Evolutionary conservation across 2,329 filamentous ascomycete species (phyloP), one percentile per base, ranked within the genome.

Genomic region (Bipolaris sorokiniana): DNA sequence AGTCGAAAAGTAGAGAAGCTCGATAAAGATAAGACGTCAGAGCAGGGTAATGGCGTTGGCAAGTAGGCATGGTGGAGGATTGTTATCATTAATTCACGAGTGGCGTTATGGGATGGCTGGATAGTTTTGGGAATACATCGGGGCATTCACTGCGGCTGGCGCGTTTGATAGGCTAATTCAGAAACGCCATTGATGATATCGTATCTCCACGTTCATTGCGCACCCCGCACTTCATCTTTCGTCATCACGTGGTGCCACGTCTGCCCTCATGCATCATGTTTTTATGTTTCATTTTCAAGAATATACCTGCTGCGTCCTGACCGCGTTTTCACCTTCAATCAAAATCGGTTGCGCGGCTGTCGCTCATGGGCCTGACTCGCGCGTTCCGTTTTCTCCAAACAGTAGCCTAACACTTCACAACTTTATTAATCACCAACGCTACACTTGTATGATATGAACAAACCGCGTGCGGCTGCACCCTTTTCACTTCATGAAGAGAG

Each of bases 1-100:
- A 86, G 83, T 62, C 79, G 84, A 58, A 85, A 89, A 58, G 78
- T 89, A 7, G 78, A 83, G 45, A 81, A 78, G 59, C 68, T 85
- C 22, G 78, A 81, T 26, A 78, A 83, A n/a, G 69, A 76, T 54
- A 75, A 78, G 7, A 48, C 70, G 20, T 59, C 59, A 5, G 68
- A 72, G 61, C 78, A 80, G 72, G 80, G 61, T 18, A 48, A 56
- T 38, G 52, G 56, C 15, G 50, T 54, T 41, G 56, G 63, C 15
- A 63, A 54, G 38, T 51, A 38, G 20, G 13, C n/a, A 10, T 46
- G 16, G 22, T 33, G 5, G 10, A 6, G 6, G 23, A 10, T 31
- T 11, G n/a, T 15, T 48, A 22, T 42, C 22, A 5, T 33, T 31
- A 23, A 20, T 42, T 49, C 40, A 18, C 7, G 36, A 38, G 22